phyloP scores from a whole-genome alignment of 805 yeast genomes.

The Candida schatavii region DNA sequence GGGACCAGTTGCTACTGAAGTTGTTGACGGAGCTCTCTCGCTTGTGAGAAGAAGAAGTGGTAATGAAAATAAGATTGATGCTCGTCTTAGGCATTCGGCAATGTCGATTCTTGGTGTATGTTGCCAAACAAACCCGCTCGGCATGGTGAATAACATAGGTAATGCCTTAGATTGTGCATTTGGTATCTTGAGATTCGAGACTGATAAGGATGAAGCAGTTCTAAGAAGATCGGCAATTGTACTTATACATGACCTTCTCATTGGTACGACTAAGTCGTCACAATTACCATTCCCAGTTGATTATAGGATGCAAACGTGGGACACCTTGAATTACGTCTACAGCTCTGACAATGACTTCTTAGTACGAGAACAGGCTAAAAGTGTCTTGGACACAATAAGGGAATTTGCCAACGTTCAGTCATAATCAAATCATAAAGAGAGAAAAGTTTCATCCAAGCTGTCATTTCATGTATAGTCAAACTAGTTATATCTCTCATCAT shows the following conservation, averaged over 20 bases:
- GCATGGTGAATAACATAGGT: slow-evolving; percentile 44
- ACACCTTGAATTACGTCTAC: slow-evolving; percentile 40
- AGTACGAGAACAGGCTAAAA: slow-evolving; percentile 55
- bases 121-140: slow-evolving; percentile 57
- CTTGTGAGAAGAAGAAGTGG: slow-evolving; percentile 28
- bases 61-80: slow-evolving; percentile 42
- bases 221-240: slow-evolving; percentile 77
- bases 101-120: slow-evolving; percentile 79
- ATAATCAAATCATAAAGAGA: too few relatives aligned
- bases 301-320: slow-evolving; percentile 43
- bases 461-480: neutral
- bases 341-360: slow-evolving; percentile 55
- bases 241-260: slow-evolving; percentile 57
- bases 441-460: neutral
- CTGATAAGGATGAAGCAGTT: slow-evolving; percentile 41
- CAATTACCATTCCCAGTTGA: slow-evolving; percentile 48
- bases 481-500: neutral
- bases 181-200: slow-evolving; percentile 68
- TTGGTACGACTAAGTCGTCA: slow-evolving; percentile 45
- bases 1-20: slow-evolving; percentile 39
- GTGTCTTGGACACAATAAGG: slow-evolving; percentile 29
- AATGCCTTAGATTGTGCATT: slow-evolving; percentile 73
- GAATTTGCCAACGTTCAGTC: slow-evolving; percentile 20
- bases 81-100: slow-evolving; percentile 76
- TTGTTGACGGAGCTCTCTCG: slow-evolving; percentile 44